A percentile compares a stretch with the other conserved stretches of the same genome.
phyloP scores from a whole-genome alignment of 2,329 filamentous ascomycete genomes.

The Aspergillus neoniger region DNA sequence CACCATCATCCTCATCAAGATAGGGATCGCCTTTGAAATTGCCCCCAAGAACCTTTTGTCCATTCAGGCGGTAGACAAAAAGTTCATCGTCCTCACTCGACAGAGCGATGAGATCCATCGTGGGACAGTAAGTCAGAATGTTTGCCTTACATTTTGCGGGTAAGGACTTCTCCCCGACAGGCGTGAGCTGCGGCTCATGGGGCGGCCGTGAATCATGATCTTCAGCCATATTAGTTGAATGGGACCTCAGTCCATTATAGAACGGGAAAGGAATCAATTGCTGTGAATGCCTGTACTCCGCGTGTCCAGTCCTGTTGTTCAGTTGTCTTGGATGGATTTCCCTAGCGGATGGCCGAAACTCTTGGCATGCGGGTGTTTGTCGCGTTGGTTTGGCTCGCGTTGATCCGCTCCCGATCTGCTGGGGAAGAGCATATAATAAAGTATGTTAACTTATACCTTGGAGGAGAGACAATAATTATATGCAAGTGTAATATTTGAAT shows the following conservation, averaged over 20 bases:
- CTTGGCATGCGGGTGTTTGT: conserved; percentile 22
- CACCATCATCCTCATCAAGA: conserved; percentile 46
- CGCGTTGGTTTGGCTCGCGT: conserved; percentile 4
- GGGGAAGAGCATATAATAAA: background rate
- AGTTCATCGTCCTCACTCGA: conserved; percentile 69
- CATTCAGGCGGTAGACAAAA: conserved; percentile 75
- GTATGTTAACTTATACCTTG: background rate
- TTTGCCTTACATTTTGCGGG: conserved; percentile 45
- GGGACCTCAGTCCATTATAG: conserved; percentile 29
- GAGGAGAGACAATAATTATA: background rate
- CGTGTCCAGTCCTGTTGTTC: conserved; percentile 2
- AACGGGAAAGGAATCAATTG: background rate
- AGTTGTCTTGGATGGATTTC: conserved; percentile 14
- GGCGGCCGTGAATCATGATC: conserved; percentile 18
- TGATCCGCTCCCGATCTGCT: background rate
- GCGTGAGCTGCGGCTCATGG: conserved; percentile 38
- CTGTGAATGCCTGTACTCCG: background rate
- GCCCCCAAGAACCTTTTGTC: conserved; percentile 65
- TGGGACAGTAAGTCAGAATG: conserved; percentile 74
- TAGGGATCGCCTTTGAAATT: conserved; percentile 43
- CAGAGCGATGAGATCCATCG: conserved; percentile 77
- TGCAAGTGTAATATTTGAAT: background rate
- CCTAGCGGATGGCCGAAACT: conserved; percentile 12
- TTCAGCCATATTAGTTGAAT: conserved; percentile 23
- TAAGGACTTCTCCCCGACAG: conserved; percentile 44